Base-by-base conservation (phyloP, 148 eudicot species). In the Diospyros lotus region DNA sequence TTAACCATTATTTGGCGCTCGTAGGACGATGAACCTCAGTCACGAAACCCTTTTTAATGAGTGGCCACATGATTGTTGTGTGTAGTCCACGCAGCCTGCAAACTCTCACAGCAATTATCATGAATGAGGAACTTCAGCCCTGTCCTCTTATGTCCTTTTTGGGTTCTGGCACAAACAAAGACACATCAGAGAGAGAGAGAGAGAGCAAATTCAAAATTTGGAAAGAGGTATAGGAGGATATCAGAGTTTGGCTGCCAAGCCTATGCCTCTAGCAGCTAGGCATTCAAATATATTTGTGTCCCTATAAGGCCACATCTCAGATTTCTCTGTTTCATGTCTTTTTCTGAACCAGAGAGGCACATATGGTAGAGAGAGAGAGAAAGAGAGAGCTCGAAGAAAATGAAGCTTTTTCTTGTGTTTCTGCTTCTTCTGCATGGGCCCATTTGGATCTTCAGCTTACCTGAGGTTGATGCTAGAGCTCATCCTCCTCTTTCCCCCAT, bases 361-460 rank as follows among this genome's bases (percentile, higher is more conserved):
- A 39, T 0, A 64, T 5, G 14, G n/a, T 2, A 59, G 54, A 50
- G 7, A 64, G n/a, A 63, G 66, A 43, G 51, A 43, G 51, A 5
- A 52, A n/a, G 69, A 44, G 17, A n/a, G 53, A 46, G 54, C 14
- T 53, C 1, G 0, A 58, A 68, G 38, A 15, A n/a, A 71, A 77
- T 71, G 62, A 76, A 75, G 71, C 9, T 73, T 17, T 48, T 77
- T 75, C 17, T 51, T 53, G 73, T 79, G 68, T 10, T 79, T 68
- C n/a, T 61, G 72, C 43, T 77, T 75, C 54, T 79, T 51, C 72
- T 84, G 8, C 77, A 72, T 68, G 81, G 74, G 52, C 75, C 75
- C 81, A 71, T 50, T 74, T 79, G 79, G 72, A 44, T 60, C 45
- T 75, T 82, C 17, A 76, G 76, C 38, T 65, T 71, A 3, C 66